Base-by-base conservation (phyloP, 345 rosid genomes). In the Reutealis trisperma region DNA sequence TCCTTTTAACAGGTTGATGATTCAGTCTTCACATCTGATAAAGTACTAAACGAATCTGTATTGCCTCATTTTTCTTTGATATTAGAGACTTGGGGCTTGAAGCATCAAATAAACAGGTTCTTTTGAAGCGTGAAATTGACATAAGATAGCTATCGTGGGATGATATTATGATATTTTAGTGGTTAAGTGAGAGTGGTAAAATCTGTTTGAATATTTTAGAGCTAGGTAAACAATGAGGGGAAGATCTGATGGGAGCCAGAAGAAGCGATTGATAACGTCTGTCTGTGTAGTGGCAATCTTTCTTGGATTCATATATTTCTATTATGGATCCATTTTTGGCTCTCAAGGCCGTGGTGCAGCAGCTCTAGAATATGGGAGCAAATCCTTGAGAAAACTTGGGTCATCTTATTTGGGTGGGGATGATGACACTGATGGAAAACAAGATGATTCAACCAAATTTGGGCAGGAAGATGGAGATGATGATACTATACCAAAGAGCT, bases 231-330 rank as follows among this genome's bases (percentile, higher is more conserved):
- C 69, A 72, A 95, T 90, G 94, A 94, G 98, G 86, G 97, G 97
- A 85, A 94, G 97, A 88, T 77, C 95, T 65, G 97, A 94, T 69
- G 97, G 90, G 79, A 88, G 87, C 78, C 97, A 90, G 77, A 96
- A 91, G 93, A 94, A 89, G 90, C 89, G 92, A 66, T 73, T 96
- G 18, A 80, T 92, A 75, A 88, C 90, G 74, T 83, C 85, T 0
- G 64, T 90, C 58, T 86, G 91, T 80, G 74, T 83, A 16, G 82
- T 88, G 55, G 87, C 87, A 15, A 32, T 92, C 67, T 83, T 94
- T 84, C 84, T 93, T 67, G 91, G 90, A 44, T 94, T 93, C 78
- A 72, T 94, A 51, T 96, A 87, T 82, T 88, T 85, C 63, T 91
- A 92, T 78, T 85, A 81, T 80, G 99, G 86, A 80, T 91, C 92